Evolutionary conservation across 768 basidiomycete species (phyloP), one percentile per base, ranked within the genome.

Genomic region (Rhizopogon roseolus): DNA sequence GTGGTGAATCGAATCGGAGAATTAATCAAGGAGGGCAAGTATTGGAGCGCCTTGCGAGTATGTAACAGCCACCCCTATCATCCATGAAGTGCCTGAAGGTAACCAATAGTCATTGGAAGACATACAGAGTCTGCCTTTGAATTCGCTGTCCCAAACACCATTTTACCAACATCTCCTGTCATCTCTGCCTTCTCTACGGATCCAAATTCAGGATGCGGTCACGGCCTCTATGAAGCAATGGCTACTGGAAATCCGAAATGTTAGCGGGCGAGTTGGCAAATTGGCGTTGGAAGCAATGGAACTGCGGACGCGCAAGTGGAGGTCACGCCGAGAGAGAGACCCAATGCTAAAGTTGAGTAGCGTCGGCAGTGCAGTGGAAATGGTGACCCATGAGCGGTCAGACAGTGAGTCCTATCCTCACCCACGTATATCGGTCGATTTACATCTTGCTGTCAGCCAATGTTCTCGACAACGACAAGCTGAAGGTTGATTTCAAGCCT

Each of bases 181-280:
- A 2, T 96, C 96, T 1, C 72, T 99, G 41, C 97, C 97, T 4
- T 95, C 94, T 1, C 76, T 95, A 41, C 87, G 94, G 6, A 73
- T 77, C 16, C 91, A 94, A 63, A 91, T 99, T 65, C 92, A 93
- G 68, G 90, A 90, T 63, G 88, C 92, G 1, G 96, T 98, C 4
- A 95, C 92, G 4, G 92, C 93, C 0, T 92, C 93, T 5, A 88
- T 91, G 76, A 98, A 98, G 64, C 88, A 96, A 58, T 99, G 97
- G 97, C 73, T 99, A 27, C 81, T 97, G 45, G 95, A 98, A 62
- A 93, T 98, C 50, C 77, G 97, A 54, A 93, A 97, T 61, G 79
- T 88, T 54, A 91, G 90, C 50, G 84, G 86, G 2, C 81, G 86
- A 49, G 90, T 99, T 6, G 97, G 97, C 4, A 80, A 78, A 58